Conservation (phyloP, 495 filamentous ascomycete genomes). For the Aspergillus egyptiacus region DNA sequence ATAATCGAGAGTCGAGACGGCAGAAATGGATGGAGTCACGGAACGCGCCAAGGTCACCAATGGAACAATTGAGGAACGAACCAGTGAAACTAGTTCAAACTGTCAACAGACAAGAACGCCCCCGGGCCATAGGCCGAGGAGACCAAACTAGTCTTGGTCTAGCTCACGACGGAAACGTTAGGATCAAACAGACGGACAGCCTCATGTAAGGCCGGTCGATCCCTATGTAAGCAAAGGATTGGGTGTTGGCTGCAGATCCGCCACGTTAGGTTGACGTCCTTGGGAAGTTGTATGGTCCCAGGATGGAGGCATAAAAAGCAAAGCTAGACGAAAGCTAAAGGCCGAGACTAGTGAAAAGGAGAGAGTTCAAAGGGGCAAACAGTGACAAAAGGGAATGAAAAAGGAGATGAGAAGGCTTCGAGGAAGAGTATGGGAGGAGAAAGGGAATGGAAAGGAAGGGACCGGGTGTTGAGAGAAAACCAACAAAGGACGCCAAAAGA, state of each 20-base stretch:
- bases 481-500: background rate
- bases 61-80: constrained; percentile 1
- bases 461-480: background rate
- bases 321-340: too few species aligned
- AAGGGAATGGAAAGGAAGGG: background rate
- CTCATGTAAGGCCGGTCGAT: constrained; percentile 17
- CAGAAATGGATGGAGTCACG: background rate
- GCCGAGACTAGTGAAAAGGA: background rate
- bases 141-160: background rate
- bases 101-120: constrained; percentile 1
- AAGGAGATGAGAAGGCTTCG: background rate
- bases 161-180: too few species aligned
- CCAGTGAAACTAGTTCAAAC: background rate
- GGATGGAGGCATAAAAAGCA: background rate
- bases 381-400: background rate
- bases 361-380: background rate
- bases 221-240: constrained; percentile 7
- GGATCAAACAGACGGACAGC: constrained; percentile 3
- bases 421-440: background rate
- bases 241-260: constrained; percentile 11
- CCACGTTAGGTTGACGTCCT: constrained; percentile 9
- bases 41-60: constrained; percentile 10
- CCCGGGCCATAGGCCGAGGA: background rate
- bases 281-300: background rate
- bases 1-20: background rate